Base-by-base conservation (phyloP, 345 rosid genomes). In the Salix dunnii region DNA sequence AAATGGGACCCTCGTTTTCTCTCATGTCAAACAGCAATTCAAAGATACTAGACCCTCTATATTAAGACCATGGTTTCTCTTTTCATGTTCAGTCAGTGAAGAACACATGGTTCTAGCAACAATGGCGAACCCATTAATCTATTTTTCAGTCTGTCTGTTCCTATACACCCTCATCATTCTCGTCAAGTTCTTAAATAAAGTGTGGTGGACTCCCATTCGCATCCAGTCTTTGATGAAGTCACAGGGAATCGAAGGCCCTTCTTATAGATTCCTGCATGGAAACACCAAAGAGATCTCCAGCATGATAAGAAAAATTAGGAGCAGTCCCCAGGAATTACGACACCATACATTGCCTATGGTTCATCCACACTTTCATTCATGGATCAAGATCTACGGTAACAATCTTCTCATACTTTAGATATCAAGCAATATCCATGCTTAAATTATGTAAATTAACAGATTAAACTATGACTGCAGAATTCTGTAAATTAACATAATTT, bases 221-320 rank as follows among this genome's bases (percentile, higher is more conserved):
- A 25, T 65, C 4, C 70, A 64, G 61, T 74, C 63, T 5, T 20
- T 38, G 58, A 27, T 76, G 78, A 76, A 51, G 55, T 17, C 49
- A 14, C 78, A 75, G 38, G 78, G 72, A 38, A 67, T 75, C 21
- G 53, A 67, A 67, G 78, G 72, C 51, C 78, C 78, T 35, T 35
- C 78, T 49, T 75, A 75, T 36, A 75, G 53, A 68, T 53, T 75
- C 66, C 43, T 75, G 33, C 40, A 67, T 25, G 78, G 67, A 2
- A 75, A 67, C 18, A 53, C 66, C 78, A 75, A 75, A 53, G 73
- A 75, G 36, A 61, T 77, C 42, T 1, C n/a, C 35, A 20, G 23
- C 4, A 77, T 70, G 65, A 43, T 23, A 13, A 46, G 35, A 5
- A 36, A 61, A 27, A 8, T 14, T 30, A 30, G 21, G 25, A 61